These are phyloP conservation scores for Astragalus membranaceus DNA, from an alignment of 306 rosid species.

Conservation along the genomic window DNA sequence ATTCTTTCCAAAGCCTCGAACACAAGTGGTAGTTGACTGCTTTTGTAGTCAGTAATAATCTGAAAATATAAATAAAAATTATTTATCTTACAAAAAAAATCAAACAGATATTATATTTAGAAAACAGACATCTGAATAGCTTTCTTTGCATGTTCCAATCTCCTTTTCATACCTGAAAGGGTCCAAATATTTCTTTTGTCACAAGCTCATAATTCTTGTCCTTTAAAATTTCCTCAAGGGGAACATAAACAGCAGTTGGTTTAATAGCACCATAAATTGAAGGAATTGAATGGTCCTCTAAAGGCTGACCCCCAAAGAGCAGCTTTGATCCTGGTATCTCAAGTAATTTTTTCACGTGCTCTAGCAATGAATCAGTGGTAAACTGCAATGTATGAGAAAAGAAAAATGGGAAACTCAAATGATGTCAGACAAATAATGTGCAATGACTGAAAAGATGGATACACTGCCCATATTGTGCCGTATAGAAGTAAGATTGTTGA, in stretches of 20 bases:
- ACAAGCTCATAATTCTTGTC: conserved; percentile 65
- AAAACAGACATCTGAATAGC: not conserved
- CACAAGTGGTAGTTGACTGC: conserved; percentile 55
- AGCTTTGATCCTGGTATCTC: conserved; percentile 81
- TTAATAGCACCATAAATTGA: conserved; percentile 69
- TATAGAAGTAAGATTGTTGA: no score
- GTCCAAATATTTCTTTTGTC: conserved; percentile 91
- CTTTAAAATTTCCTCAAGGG: conserved; percentile 80
- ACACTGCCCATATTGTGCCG: not conserved
- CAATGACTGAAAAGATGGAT: not conserved
- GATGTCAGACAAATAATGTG: not conserved
- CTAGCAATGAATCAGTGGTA: conserved; percentile 68
- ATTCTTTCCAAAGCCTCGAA: conserved; percentile 79
- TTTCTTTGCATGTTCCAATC: conserved; percentile 10
- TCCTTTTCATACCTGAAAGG: conserved; percentile 66
- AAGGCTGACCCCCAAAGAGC: conserved; percentile 81
- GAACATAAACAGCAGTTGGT: conserved; percentile 86
- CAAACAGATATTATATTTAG: not conserved
- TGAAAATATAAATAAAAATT: conserved; percentile 17
- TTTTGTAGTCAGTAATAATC: conserved; percentile 73
- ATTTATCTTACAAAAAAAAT: conserved; percentile 22
- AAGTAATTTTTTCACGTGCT: conserved; percentile 71
- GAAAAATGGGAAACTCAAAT: conserved; percentile 12
- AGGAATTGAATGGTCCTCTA: conserved; percentile 77
- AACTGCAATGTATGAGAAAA: conserved; percentile 37